Base-by-base conservation (phyloP, 2,329 filamentous ascomycete species). In the Neoarthrinium moseri region DNA sequence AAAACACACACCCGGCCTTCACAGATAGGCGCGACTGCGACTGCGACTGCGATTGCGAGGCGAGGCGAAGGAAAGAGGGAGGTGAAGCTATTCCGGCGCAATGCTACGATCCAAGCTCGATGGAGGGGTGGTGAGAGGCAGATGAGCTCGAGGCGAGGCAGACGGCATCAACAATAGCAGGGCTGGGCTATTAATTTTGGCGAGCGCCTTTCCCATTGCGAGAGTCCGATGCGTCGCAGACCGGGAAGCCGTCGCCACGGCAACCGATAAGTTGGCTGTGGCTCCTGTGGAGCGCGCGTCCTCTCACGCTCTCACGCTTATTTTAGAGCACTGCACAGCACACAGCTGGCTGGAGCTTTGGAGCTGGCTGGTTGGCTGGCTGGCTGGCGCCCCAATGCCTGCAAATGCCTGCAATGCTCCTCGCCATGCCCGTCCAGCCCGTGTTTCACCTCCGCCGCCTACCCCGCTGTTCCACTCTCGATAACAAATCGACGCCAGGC, bases 111-210 rank as follows among this genome's bases (percentile, higher is more conserved):
- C 15, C 18, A 24, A 27, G 33, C 23, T 21, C 12, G 43, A 23
- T 32, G 42, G 42, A 44, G 30, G 32, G 32, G 42, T 13, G 15
- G 26, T 17, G 23, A 17, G 21, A 43, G n/a, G 26, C 21, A 12
- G 22, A 23, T 22, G 42, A 39, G 34, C 27, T 37, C 22, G 17
- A 36, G 41, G 33, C 13, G 15, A 17, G 33, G n/a, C n/a, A n/a
- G n/a, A n/a, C n/a, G n/a, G n/a, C 24, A 45, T 45, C 43, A 45
- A 45, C 43, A 45, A 45, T 45, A 45, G 35, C 32, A 12, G n/a
- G 21, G 5, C 20, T 18, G 34, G 43, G 23, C 15, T 39, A 39
- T 45, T 45, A 33, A 22, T 44, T 44, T 44, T 44, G 20, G 30
- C 21, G 21, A 30, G 27, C 10, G 33, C 29, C 27, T 21, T 32